Base-by-base conservation (phyloP, 2,329 filamentous ascomycete genomes). In the Trichophyton mentagrophytes region DNA sequence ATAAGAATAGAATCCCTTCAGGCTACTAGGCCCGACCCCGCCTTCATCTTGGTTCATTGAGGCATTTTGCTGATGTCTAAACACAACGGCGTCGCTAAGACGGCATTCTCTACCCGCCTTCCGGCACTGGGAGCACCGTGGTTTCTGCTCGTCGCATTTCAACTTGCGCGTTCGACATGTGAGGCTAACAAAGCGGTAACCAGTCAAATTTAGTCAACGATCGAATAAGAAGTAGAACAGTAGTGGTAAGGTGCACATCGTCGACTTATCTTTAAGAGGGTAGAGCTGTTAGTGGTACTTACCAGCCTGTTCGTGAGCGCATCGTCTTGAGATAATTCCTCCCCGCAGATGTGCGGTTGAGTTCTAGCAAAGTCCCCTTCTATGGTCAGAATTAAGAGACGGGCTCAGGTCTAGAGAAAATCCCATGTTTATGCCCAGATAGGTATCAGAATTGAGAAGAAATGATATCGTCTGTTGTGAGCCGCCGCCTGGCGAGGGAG, bases 1-100 rank as follows among this genome's bases (percentile, higher is more conserved):
- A 70, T 86, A 85, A 25, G 82, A 82, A 68, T 85, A 86, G 69
- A 85, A 86, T 17, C 80, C 79, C 63, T 81, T 82, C 63, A 85
- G 71, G 57, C 72, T 70, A 13, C 68, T 71, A 3, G 69, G 68
- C 9, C 68, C 65, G 25, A 71, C 69, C 17, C 69, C 70, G 51
- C 76, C 74, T 13, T 73, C 72, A 42, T 70, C 68, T 57, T 80
- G 78, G 62, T 85, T 86, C 82, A 86, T 84, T 20, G 82, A 85
- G 33, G 83, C 83, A 78, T 86, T 86, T 71, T 86, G 84, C 67
- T 86, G 83, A 70, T 87, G 84, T 60, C 84, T 80, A 67, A 86
- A 87, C 51, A 85, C 81, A 66, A 86, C 80, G 58, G 82, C 83
- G 64, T 82, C 82, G 67, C 80, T 83, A 25, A 81, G 81, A 53